Evolutionary conservation across 495 filamentous ascomycete genomes (phyloP).

Genomic region (Thermothielavioides terrestris): DNA sequence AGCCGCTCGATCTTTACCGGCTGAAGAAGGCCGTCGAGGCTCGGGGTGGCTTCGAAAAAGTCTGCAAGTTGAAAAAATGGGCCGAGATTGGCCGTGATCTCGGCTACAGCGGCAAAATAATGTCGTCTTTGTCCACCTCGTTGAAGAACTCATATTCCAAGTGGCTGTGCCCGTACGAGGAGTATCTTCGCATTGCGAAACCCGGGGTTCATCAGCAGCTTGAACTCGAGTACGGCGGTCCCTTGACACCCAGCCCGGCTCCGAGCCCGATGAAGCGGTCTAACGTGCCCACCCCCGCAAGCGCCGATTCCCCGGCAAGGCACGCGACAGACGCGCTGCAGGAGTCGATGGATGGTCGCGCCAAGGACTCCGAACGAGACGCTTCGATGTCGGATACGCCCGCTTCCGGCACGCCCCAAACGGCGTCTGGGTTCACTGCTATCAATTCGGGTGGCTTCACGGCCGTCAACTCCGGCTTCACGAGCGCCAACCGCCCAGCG

Average conservation of each 20-base stretch:
- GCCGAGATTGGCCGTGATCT: constrained; percentile 95
- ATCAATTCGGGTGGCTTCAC: constrained; percentile 48
- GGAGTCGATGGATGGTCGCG: constrained; percentile 50
- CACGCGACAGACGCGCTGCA: constrained; percentile 60
- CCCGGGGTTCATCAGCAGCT: constrained; percentile 95
- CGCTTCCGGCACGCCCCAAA: constrained; percentile 32
- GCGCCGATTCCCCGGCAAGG: constrained; percentile 62
- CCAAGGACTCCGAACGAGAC: constrained; percentile 36
- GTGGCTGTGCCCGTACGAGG: constrained; percentile 94
- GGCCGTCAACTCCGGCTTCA: constrained; percentile 57
- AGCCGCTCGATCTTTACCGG: constrained; percentile 89
- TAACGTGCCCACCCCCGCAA: constrained; percentile 58
- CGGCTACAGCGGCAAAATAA: constrained; percentile 98
- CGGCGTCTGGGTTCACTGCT: constrained; percentile 64
- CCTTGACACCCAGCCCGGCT: constrained; percentile 84
- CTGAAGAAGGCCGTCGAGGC: constrained; percentile 94
- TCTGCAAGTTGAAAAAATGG: constrained; percentile 98
- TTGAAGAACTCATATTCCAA: constrained; percentile 97
- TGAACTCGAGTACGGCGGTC: constrained; percentile 87
- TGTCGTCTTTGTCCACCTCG: constrained; percentile 98
- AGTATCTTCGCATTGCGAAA: constrained; percentile 85
- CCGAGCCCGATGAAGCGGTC: constrained; percentile 77
- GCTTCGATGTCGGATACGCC: constrained; percentile 49
- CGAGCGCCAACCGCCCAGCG: constrained; percentile 55
- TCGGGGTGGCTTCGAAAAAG: constrained; percentile 85